Conservation (phyloP, 1,284 basidiomycete genomes). For the Lignosus rhinocerotis region DNA sequence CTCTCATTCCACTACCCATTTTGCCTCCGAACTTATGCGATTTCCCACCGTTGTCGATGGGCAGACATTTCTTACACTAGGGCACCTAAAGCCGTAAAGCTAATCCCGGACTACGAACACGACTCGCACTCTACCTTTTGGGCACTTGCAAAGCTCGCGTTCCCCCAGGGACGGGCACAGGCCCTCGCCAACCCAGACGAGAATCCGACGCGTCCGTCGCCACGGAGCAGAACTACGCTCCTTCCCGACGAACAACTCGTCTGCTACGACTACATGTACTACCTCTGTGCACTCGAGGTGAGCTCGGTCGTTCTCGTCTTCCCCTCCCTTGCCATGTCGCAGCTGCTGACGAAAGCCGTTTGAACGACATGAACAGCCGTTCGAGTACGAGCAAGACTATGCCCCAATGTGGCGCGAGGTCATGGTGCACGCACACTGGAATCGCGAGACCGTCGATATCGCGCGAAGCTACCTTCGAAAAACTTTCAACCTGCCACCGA, state of each 20-base stretch:
- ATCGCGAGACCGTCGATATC: slow-evolving; percentile 25
- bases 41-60: neutral
- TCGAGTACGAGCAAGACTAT: slow-evolving; percentile 33
- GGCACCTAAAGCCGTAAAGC: slow-evolving; percentile 41
- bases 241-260: slow-evolving; percentile 51
- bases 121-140: slow-evolving; percentile 43
- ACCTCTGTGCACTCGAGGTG: slow-evolving; percentile 43
- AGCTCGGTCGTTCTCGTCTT: slow-evolving; percentile 3
- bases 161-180: slow-evolving; percentile 34
- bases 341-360: neutral
- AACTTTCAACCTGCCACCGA: slow-evolving; percentile 23
- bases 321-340: neutral
- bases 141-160: slow-evolving; percentile 42
- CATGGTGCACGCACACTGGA: slow-evolving; percentile 45
- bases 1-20: neutral
- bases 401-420: slow-evolving; percentile 48
- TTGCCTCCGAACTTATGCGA: neutral
- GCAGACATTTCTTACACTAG: slow-evolving; percentile 49
- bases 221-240: slow-evolving; percentile 27
- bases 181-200: slow-evolving; percentile 26
- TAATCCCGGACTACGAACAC: slow-evolving; percentile 35
- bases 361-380: slow-evolving; percentile 18
- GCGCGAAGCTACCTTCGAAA: slow-evolving; percentile 31
- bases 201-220: slow-evolving; percentile 32
- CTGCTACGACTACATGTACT: slow-evolving; percentile 56